Evolutionary conservation across 2,329 filamentous ascomycete species (phyloP), one percentile per base, ranked within the genome.

Genomic region (Colletotrichum theobromicola): DNA sequence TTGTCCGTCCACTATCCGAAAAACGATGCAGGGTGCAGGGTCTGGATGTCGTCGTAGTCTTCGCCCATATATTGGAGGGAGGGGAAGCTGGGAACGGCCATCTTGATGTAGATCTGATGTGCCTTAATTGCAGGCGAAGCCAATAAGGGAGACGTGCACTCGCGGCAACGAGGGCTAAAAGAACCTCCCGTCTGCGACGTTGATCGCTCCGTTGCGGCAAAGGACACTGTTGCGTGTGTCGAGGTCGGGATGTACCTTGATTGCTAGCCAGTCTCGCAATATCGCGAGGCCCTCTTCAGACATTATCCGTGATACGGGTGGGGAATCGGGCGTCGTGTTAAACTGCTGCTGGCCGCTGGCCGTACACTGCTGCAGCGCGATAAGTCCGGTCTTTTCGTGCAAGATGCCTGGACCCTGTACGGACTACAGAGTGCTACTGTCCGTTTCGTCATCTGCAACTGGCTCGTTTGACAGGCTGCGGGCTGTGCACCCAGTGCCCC

Each of bases 361-460:
- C 46, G 66, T 30, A 35, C 63, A 24, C 34, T 42, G 53, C 65
- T 60, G 65, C 65, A 58, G 65, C 37, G 53, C 55, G 72, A 71
- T 60, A 65, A 74, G 72, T 46, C 57, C 62, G 66, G 53, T 58
- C 8, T 70, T 37, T 26, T 65, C 61, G 60, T 35, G 30, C 46
- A 66, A 42, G 67, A 74, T 55, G 68, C 67, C 68, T 72, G 69
- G 57, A 63, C 72, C 69, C 57, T 75, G 72, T 61, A 68, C 30
- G 28, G 13, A 67, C 30, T 67, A 58, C 24, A 13, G 50, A 57
- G 32, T 66, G 46, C 58, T 72, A 69, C 69, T 34, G 65, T 57
- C 60, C 63, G 72, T 72, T 72, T 75, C 68, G 72, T 71, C 62
- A 67, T 75, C 63, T 58, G 69, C 69, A 50, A 67, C 63, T 75